Evolutionary conservation across 352 stramenopile genomes (phyloP).

Genomic region (Globisporangium takayamanum): DNA sequence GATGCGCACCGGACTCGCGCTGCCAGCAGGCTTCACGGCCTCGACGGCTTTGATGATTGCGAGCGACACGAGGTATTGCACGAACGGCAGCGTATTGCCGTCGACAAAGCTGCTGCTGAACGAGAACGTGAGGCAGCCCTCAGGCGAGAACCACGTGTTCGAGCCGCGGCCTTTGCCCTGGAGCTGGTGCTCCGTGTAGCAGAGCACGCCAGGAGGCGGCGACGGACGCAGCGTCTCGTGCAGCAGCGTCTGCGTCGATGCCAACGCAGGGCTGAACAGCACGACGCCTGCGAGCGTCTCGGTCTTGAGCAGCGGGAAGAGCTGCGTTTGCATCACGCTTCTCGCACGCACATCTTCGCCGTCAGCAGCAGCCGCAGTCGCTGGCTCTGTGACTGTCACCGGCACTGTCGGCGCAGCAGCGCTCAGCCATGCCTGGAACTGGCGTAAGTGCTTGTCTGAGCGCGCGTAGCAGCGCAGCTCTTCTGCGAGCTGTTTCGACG

Average conservation of each 20-base stretch:
- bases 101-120: slow-evolving; percentile 83
- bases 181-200: slow-evolving; percentile 76
- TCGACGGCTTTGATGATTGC: slow-evolving; percentile 80
- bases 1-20: slow-evolving; percentile 68
- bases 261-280: slow-evolving; percentile 62
- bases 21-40: slow-evolving; percentile 29
- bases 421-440: slow-evolving; percentile 60
- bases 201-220: slow-evolving; percentile 59
- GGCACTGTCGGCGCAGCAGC: slow-evolving; percentile 16
- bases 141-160: slow-evolving; percentile 85
- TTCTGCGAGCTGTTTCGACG: slow-evolving; percentile 50
- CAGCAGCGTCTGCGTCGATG: slow-evolving; percentile 81
- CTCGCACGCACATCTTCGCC: slow-evolving; percentile 25
- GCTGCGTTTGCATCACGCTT: slow-evolving; percentile 10
- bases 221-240: slow-evolving; percentile 66
- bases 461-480: slow-evolving; percentile 69
- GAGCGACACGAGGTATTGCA: slow-evolving; percentile 88
- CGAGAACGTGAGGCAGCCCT: slow-evolving; percentile 89
- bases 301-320: slow-evolving; percentile 57
- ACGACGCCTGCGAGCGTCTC: slow-evolving; percentile 56
- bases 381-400: slow-evolving; percentile 13
- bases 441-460: slow-evolving; percentile 63
- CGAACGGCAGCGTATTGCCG: slow-evolving; percentile 75
- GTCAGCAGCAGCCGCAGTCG: background rate
- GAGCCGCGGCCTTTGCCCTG: slow-evolving; percentile 73